Evolutionary conservation across 192 early-diverging fungal genomes (phyloP), one percentile per base, ranked within the genome.

Genomic region (Entomortierella beljakovae): DNA sequence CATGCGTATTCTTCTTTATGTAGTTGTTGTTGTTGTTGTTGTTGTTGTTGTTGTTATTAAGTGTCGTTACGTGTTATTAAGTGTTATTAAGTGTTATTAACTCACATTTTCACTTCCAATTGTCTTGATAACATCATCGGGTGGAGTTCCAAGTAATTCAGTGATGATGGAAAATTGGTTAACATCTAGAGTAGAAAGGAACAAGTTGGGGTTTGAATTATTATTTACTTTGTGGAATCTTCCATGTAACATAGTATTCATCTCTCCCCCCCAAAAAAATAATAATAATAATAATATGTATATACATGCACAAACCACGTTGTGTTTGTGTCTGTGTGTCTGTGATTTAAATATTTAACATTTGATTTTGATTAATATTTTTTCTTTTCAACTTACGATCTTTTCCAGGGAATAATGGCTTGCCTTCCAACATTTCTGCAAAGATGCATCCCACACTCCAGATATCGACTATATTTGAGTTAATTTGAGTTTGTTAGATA

Each of bases 141-240:
- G 92, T 40, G 96, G 96, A 31, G 94, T 96, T 46, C 96, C 96
- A 35, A 98, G 88, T 29, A 98, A 83, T 70, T 95, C 91, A 31
- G 95, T 95, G 64, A 98, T 96, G 65, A 95, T 95, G 0, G 96
- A 95, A 77, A 98, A 98, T 86, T 98, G 96, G 86, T 98, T 85
- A 10, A 98, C 95, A 66, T 98, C 90, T 92, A 80, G 13, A 13
- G 16, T 29, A 4, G 15, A 15, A 10, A 20, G 7, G 15, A 46
- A 31, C 1, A 23, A n/a, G 57, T 22, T 31, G 40, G 2, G 34
- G 32, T 7, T 38, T n/a, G 11, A 32, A 51, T 26, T 16, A 22
- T 32, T 23, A 49, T 13, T 23, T 4, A 56, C 5, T 7, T 9
- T 25, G 23, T 20, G 20, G 8, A 18, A 11, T 43, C 42, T 11